phyloP scores from a whole-genome alignment of 2,329 filamentous ascomycete genomes.

The Phymatotrichopsis omnivora region DNA sequence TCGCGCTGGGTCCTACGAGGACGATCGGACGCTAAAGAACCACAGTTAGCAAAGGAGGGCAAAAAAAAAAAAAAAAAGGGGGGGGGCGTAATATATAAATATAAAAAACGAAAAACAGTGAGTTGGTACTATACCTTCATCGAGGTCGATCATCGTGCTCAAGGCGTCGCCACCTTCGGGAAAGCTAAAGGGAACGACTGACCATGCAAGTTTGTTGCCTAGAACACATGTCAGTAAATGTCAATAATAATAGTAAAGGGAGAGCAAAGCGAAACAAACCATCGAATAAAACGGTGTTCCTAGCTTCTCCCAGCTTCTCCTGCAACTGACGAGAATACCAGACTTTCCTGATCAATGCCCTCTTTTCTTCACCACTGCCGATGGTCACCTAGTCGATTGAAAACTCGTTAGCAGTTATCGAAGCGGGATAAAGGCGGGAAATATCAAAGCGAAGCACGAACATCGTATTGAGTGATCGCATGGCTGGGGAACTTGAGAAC shows the following conservation, averaged over 20 bases:
- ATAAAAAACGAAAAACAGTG: conserved; percentile 23
- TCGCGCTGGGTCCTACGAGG: conserved; percentile 24
- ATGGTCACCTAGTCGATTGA: conserved; percentile 49
- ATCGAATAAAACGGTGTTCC: conserved; percentile 31
- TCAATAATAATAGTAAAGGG: not conserved
- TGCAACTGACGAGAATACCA: conserved; percentile 60
- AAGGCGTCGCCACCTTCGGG: conserved; percentile 45
- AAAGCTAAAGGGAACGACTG: conserved; percentile 35
- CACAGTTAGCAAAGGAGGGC: conserved; percentile 33
- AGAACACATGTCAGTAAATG: conserved; percentile 36
- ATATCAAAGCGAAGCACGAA: conserved; percentile 40
- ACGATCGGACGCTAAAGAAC: conserved; percentile 27
- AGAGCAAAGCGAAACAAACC: conserved; percentile 16
- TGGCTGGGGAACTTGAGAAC: conserved; percentile 51
- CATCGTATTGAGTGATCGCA: conserved; percentile 74
- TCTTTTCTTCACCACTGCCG: conserved; percentile 52
- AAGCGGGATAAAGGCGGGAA: not conserved
- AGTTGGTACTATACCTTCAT: conserved; percentile 54
- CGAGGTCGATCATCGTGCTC: conserved; percentile 58
- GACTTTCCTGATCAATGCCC: conserved; percentile 60
- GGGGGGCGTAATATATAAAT: not conserved
- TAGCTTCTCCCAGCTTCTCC: conserved; percentile 42
- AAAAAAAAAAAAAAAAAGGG: not conserved
- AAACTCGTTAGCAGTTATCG: conserved; percentile 13
- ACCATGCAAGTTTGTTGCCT: conserved; percentile 80